phyloP scores from a whole-genome alignment of 768 basidiomycete genomes.

The Dioszegia crocea region DNA sequence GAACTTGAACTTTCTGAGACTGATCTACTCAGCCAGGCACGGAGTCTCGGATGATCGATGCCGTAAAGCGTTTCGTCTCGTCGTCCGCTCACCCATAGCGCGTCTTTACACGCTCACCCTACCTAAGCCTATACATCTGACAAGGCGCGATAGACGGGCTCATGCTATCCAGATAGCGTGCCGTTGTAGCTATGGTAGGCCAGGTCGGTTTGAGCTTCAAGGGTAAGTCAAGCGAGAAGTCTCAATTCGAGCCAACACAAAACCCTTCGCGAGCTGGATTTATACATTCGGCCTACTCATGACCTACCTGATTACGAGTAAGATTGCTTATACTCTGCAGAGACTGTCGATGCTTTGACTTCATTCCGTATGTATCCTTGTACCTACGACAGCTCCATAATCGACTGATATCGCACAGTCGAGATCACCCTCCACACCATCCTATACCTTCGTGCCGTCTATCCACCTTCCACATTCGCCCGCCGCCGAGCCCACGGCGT shows the following conservation, averaged over 20 bases:
- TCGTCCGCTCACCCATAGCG: no score
- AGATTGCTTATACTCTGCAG: no score
- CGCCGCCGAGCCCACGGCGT: slow-evolving; percentile 84
- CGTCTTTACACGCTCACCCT: no score
- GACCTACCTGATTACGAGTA: no score
- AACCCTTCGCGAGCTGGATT: no score
- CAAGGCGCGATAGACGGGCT: no score
- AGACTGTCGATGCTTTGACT: slow-evolving; percentile 38
- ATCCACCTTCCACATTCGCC: slow-evolving; percentile 81
- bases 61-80: no score
- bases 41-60: no score
- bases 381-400: not conserved
- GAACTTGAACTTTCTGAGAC: no score
- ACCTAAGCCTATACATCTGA: no score
- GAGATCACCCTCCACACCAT: slow-evolving; percentile 92
- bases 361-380: slow-evolving; percentile 32
- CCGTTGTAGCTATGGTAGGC: slow-evolving; percentile 2
- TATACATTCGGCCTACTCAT: no score
- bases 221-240: slow-evolving; percentile 12
- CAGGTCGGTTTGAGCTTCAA: slow-evolving; percentile 36
- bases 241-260: not conserved
- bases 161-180: not conserved
- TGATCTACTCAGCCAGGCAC: no score
- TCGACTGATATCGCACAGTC: slow-evolving; percentile 55
- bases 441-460: slow-evolving; percentile 82